Evolutionary conservation across 2,329 filamentous ascomycete genomes (phyloP), one percentile per base, ranked within the genome.

Genomic region (Aureobasidium sp.): DNA sequence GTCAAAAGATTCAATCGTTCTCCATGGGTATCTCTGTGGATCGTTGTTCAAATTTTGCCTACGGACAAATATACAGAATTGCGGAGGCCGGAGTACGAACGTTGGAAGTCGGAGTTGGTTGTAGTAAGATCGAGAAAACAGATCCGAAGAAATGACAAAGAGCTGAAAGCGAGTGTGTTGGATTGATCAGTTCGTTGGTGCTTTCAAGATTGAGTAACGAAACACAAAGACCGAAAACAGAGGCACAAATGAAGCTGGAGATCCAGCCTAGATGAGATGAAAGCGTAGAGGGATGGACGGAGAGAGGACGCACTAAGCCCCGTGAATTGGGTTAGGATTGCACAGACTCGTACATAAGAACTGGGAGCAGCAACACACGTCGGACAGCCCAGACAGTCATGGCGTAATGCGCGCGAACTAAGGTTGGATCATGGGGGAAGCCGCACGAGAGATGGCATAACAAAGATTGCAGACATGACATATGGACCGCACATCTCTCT

Each of bases 321-420:
- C 42, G 5, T 58, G 42, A 58, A 48, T 47, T 47, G 42, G 34
- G 41, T 58, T 48, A 39, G 42, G 21, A 58, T 50, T 59, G 57
- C 49, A 61, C 49, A 55, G 34, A 39, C 41, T 42, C 59, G 50
- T 54, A 48, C 59, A 48, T 25, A 50, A 54, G 49, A 21, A 42
- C 32, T 61, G 59, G 25, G 45, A 48, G 42, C 41, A 50, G 41
- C 41, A 47, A 42, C 48, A 48, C 37, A 55, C 21, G 30, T 61
- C 59, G 36, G 59, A 53, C 48, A 61, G 48, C 48, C 36, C 50
- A 61, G 48, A 47, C 49, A 54, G 39, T 55, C 59, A 61, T 61
- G 59, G 59, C 59, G 59, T 55, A 61, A 61, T 55, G 25, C 34
- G 49, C 50, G n/a, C 32, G 41, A 32, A 61, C 49, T 55, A 61